Percentiles rank a stretch among this genome's conserved stretches.
Conservation (phyloP, 257 asterid genomes). For the Cordia subcordata region DNA sequence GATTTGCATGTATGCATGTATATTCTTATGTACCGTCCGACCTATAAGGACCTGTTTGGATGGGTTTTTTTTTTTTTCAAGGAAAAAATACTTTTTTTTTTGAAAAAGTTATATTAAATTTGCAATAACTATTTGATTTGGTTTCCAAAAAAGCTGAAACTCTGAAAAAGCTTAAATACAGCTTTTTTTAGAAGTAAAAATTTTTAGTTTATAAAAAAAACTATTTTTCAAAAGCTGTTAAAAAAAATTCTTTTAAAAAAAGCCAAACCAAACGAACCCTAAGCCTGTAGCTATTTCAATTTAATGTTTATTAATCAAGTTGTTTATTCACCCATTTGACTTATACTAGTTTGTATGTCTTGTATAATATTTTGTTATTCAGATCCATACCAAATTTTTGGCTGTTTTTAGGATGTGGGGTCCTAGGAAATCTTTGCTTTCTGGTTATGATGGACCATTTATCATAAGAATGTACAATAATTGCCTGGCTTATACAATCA, state of each 20-base stretch:
- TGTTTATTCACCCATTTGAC: slow-evolving; percentile 16
- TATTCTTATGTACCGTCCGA: slow-evolving; percentile 9
- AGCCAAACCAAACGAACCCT: too few species aligned
- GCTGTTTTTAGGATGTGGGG: slow-evolving; percentile 10
- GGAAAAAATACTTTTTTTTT: too few species aligned
- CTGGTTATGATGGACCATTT: slow-evolving; percentile 6
- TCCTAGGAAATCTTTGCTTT: slow-evolving; percentile 3
- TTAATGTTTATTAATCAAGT: slow-evolving; percentile 4
- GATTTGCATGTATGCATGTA: slow-evolving; percentile 2
- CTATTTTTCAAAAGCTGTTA: too few species aligned
- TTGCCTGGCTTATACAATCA: background rate
- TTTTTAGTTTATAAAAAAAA: too few species aligned
- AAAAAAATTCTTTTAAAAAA: too few species aligned
- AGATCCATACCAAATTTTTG: slow-evolving; percentile 13
- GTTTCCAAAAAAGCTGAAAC: too few species aligned
- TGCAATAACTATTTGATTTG: too few species aligned
- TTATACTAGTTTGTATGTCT: background rate
- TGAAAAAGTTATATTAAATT: too few species aligned
- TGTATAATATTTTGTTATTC: slow-evolving; percentile 6
- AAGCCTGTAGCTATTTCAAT: slow-evolving; percentile 6
- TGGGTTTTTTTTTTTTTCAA: too few species aligned
- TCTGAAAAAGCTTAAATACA: too few species aligned
- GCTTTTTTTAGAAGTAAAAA: too few species aligned
- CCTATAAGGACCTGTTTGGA: too few species aligned
- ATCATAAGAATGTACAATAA: background rate